phyloP scores from a whole-genome alignment of 371 early-diverging fungal species.

The Circinella umbellata region DNA sequence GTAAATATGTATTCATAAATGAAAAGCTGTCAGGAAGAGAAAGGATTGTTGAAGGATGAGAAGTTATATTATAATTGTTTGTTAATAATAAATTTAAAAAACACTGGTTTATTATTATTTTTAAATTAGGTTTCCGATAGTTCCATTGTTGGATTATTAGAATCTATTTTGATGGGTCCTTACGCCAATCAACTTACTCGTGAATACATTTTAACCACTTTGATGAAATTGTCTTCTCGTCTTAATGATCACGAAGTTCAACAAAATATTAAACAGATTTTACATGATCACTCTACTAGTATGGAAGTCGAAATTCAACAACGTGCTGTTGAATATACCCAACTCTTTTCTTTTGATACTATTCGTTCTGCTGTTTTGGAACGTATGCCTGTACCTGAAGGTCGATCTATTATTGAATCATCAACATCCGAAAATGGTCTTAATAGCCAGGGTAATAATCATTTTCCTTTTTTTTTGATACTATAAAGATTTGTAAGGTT shows the following conservation, averaged over 20 bases:
- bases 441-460: slow-evolving; percentile 36
- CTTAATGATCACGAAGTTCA: slow-evolving; percentile 60
- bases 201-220: slow-evolving; percentile 84
- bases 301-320: slow-evolving; percentile 93
- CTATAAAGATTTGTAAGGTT: neutral
- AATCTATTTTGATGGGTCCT: slow-evolving; percentile 77
- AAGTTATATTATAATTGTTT: too few species aligned
- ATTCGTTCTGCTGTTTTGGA: slow-evolving; percentile 89
- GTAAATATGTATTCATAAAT: slow-evolving; percentile 23
- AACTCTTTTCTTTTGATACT: slow-evolving; percentile 75
- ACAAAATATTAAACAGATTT: slow-evolving; percentile 56
- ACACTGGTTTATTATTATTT: neutral
- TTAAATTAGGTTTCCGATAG: slow-evolving; percentile 63
- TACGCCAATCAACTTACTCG: slow-evolving; percentile 79
- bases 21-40: too few species aligned
- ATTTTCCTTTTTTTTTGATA: neutral
- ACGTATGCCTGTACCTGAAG: slow-evolving; percentile 92
- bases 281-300: slow-evolving; percentile 69
- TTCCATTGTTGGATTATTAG: slow-evolving; percentile 76
- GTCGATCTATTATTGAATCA: slow-evolving; percentile 44
- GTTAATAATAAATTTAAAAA: too few species aligned
- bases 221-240: slow-evolving; percentile 88
- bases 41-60: too few species aligned
- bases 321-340: slow-evolving; percentile 89
- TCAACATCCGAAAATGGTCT: slow-evolving; percentile 21